Evolutionary conservation across 2,329 filamentous ascomycete genomes (phyloP), one percentile per base, ranked within the genome.

Genomic region (Nemania bipapillata): DNA sequence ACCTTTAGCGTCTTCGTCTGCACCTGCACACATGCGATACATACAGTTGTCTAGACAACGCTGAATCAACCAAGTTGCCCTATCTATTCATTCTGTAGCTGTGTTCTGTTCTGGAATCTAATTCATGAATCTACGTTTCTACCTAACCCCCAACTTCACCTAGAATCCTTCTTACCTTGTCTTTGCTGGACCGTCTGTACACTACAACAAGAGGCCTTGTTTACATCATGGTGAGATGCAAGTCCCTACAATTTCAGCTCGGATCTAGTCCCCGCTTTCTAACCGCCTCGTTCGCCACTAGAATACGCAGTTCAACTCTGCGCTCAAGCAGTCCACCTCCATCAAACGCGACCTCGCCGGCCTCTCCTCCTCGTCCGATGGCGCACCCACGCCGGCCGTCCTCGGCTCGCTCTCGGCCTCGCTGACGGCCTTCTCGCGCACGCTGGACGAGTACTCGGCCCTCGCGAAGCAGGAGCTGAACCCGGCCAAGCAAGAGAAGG

Each of bases 401-500:
- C 73, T 85, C 79, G 91, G 91, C 77, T 89, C 92, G 77, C 87
- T 94, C 74, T 91, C 91, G 4, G 91, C 91, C 37, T 92, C 91
- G 7, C 74, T 84, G 8, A 82, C 83, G 0, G 89, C 94, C 68
- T 94, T 99, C 80, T 89, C 92, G 54, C 93, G 96, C 69, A 97
- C 93, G 0, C 86, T 99, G 72, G 94, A 97, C 82, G 94, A 97
- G 78, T 99, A 99, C 84, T 89, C 91, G 76, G 87, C 87, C 63
- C 89, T 97, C 32, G 91, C 94, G 0, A 92, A 92, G 73, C 92
- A 95, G 76, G 96, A 99, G 80, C 89, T 97, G 35, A 94, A 97
- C 65, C 87, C 92, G 4, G 91, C 92, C 68, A 99, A 98, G 82
- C 92, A 97, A 74, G 91, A 96, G 68, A 97, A 98, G 78, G 96